Percentiles rank a stretch among this genome's conserved stretches.
phyloP scores from a whole-genome alignment of 2,329 filamentous ascomycete species.

The Arthrobotrys sinensis region DNA sequence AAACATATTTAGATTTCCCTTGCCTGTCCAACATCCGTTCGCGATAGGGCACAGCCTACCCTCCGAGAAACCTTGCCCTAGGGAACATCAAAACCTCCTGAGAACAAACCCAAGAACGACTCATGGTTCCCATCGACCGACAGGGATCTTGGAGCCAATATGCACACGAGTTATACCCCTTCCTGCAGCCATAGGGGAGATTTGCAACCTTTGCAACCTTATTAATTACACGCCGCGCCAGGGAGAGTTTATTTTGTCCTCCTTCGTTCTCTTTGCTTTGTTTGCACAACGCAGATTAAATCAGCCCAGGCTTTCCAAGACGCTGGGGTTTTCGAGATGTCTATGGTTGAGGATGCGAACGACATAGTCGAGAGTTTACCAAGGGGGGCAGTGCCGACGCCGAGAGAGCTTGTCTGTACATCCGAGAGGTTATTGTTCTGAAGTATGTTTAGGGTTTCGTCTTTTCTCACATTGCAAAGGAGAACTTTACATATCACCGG shows the following conservation, averaged over 20 bases:
- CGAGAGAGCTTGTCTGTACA: conserved; percentile 31
- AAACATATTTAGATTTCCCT: conserved; percentile 32
- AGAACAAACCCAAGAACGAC: conserved; percentile 28
- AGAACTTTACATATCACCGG: conserved; percentile 10
- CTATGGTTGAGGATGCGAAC: conserved; percentile 7
- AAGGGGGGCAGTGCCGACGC: conserved; percentile 18
- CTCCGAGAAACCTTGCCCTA: conserved; percentile 28
- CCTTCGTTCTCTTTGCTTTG: conserved; percentile 28
- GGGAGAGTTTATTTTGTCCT: conserved; percentile 52
- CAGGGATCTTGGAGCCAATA: conserved; percentile 19
- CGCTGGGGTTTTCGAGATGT: conserved; percentile 22
- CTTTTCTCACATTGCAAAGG: background rate
- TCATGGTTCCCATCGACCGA: conserved; percentile 10
- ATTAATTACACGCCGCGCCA: conserved; percentile 42
- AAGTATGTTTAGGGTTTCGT: conserved; percentile 7
- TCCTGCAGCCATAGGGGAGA: conserved; percentile 25
- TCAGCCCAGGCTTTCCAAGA: conserved; percentile 33
- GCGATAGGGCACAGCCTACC: conserved; percentile 51
- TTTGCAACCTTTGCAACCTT: conserved; percentile 38
- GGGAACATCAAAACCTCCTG: conserved; percentile 27
- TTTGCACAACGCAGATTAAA: conserved; percentile 45
- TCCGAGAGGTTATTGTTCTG: conserved; percentile 5
- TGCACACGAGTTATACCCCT: conserved; percentile 23
- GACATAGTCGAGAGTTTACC: conserved; percentile 10
- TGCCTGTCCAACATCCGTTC: conserved; percentile 42